A percentile compares a stretch with the other conserved stretches of the same genome.
These are phyloP conservation scores for Candida maltosa DNA, from an alignment of 805 yeast genomes.

Conservation along the genomic window DNA sequence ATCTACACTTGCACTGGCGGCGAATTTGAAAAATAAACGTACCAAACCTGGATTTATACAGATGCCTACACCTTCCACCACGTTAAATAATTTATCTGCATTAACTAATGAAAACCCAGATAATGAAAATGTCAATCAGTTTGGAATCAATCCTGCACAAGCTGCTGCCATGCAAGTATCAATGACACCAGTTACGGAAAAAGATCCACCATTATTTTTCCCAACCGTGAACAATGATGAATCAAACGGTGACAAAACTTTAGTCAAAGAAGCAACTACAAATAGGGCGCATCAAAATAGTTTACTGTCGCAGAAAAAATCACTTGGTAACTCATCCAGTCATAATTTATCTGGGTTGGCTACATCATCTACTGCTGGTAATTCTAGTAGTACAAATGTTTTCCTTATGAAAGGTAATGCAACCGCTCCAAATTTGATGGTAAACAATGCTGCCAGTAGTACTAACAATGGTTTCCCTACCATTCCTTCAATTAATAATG, in stretches of 20 bases:
- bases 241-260: slow-evolving; percentile 8
- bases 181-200: slow-evolving; percentile 81
- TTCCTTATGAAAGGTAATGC: slow-evolving; percentile 2
- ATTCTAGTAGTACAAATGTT: slow-evolving; percentile 1
- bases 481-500: slow-evolving; percentile 34
- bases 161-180: slow-evolving; percentile 53
- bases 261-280: slow-evolving; percentile 12
- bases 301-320: slow-evolving; percentile 8
- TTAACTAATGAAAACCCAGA: slow-evolving; percentile 29
- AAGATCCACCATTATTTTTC: slow-evolving; percentile 19
- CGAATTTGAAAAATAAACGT: slow-evolving; percentile 12
- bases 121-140: slow-evolving; percentile 55
- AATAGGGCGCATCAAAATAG: slow-evolving; percentile 8
- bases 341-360: slow-evolving; percentile 10
- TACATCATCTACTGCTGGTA: slow-evolving; percentile 3
- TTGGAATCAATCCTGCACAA: slow-evolving; percentile 58
- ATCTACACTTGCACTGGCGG: background rate
- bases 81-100: slow-evolving; percentile 32
- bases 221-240: slow-evolving; percentile 8
- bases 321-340: background rate
- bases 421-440: slow-evolving; percentile 1
- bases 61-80: slow-evolving; percentile 67
- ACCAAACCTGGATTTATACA: slow-evolving; percentile 47
- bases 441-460: no score
- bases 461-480: slow-evolving; percentile 28